Evolutionary conservation across 78 protist genomes (phyloP).

Genomic region (Paratrimastix pyriformis): DNA sequence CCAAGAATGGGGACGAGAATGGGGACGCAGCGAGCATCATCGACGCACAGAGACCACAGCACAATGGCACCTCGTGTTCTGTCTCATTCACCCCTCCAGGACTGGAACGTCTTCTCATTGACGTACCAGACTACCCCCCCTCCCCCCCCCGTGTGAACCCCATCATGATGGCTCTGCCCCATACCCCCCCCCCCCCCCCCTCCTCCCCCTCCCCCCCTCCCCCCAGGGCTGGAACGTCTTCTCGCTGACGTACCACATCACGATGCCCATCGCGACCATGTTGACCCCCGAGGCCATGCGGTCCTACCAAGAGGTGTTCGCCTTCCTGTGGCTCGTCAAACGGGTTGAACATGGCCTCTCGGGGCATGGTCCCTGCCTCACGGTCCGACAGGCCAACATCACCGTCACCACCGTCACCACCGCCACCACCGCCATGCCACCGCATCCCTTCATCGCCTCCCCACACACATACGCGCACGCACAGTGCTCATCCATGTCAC

Average conservation of each 20-base stretch:
- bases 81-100: too few relatives aligned
- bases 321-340: conserved; percentile 46
- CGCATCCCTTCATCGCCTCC: background rate
- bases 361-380: background rate
- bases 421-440: background rate
- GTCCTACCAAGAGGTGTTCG: conserved; percentile 25
- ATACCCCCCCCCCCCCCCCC: too few relatives aligned
- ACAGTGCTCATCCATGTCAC: background rate
- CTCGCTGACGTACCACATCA: conserved; percentile 48
- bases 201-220: background rate
- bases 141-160: too few relatives aligned
- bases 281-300: conserved; percentile 16
- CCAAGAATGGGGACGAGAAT: too few relatives aligned
- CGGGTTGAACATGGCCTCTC: conserved; percentile 28
- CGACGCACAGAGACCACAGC: too few relatives aligned
- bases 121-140: too few relatives aligned
- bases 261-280: conserved; percentile 42
- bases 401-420: background rate
- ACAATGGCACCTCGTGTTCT: too few relatives aligned
- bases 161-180: too few relatives aligned
- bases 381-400: too few relatives aligned
- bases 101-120: too few relatives aligned
- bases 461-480: background rate
- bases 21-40: too few relatives aligned
- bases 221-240: conserved; percentile 63